These are phyloP conservation scores for Candida parachauliodes DNA, from an alignment of 805 yeast genomes.

Conservation along the genomic window DNA sequence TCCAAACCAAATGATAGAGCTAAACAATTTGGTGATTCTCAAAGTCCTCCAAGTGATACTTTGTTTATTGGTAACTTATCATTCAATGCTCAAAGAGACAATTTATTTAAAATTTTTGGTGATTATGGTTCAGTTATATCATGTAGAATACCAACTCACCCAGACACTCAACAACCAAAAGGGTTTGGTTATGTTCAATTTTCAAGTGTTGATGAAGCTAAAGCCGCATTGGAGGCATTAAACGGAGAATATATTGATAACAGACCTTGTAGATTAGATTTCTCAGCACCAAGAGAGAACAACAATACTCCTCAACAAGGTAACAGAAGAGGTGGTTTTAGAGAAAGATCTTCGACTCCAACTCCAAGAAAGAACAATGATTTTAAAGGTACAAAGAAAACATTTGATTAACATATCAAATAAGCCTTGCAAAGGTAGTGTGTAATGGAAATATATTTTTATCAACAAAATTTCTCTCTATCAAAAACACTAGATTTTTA, in stretches of 20 bases:
- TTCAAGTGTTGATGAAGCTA: constrained; percentile 82
- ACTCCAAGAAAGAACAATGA: constrained; percentile 54
- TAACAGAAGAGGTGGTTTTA: constrained; percentile 32
- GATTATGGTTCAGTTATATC: constrained; percentile 79
- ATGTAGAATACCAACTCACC: constrained; percentile 95
- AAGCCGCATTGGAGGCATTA: constrained; percentile 78
- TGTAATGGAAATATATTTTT: constrained; percentile 3
- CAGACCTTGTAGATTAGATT: constrained; percentile 93
- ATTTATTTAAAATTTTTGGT: constrained; percentile 67
- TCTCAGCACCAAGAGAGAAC: constrained; percentile 81
- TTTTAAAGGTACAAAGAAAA: constrained; percentile 82
- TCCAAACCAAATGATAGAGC: constrained; percentile 69
- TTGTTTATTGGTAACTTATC: constrained; percentile 94
- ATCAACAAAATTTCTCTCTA: constrained; percentile 4
- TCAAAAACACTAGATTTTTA: too few relatives aligned
- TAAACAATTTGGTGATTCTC: constrained; percentile 82
- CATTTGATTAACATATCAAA: constrained; percentile 54
- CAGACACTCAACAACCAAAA: constrained; percentile 98
- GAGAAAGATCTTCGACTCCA: constrained; percentile 52
- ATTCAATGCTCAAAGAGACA: constrained; percentile 82
- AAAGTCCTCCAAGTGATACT: constrained; percentile 92
- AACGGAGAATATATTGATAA: constrained; percentile 89
- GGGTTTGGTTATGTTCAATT: constrained; percentile 98
- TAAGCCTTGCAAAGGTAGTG: constrained; percentile 6
- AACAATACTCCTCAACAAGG: constrained; percentile 28